A percentile compares a stretch with the other conserved stretches of the same genome.
phyloP scores from a whole-genome alignment of 495 filamentous ascomycete species.

The Hypoxylon rickii region DNA sequence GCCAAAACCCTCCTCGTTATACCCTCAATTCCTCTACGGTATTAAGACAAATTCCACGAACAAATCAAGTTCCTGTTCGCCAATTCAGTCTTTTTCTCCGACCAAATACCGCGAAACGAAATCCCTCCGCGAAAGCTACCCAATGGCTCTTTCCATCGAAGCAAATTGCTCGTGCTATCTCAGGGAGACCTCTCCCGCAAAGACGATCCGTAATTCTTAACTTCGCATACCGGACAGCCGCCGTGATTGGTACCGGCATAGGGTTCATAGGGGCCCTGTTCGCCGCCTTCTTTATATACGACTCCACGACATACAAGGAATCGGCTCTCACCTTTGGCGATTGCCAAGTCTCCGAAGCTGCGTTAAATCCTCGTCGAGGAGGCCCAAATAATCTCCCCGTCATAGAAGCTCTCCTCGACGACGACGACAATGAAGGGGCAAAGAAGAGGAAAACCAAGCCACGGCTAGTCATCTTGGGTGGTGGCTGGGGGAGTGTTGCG shows the following conservation, averaged over 20 bases:
- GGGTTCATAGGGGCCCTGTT: conserved; percentile 56
- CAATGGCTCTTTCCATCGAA: conserved; percentile 24
- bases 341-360: conserved; percentile 79
- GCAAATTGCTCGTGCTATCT: conserved; percentile 42
- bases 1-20: conserved; percentile 26
- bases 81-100: conserved; percentile 26
- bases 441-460: conserved; percentile 79
- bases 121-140: conserved; percentile 6
- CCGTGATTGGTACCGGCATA: conserved; percentile 54
- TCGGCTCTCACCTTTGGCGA: conserved; percentile 62
- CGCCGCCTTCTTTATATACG: conserved; percentile 89
- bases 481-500: conserved; percentile 94
- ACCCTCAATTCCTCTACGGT: conserved; percentile 5
- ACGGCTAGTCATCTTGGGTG: conserved; percentile 87
- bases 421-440: conserved; percentile 76
- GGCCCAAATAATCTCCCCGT: conserved; percentile 98
- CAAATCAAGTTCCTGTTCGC: conserved; percentile 9
- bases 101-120: conserved; percentile 16
- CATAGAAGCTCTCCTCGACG: conserved; percentile 81
- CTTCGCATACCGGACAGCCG: conserved; percentile 55
- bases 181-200: conserved; percentile 55
- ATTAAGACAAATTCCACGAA: conserved; percentile 12
- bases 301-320: conserved; percentile 86
- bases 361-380: conserved; percentile 78
- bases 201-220: conserved; percentile 49